Conservation (phyloP, 495 filamentous ascomycete species). For the Neurospora sp. region DNA sequence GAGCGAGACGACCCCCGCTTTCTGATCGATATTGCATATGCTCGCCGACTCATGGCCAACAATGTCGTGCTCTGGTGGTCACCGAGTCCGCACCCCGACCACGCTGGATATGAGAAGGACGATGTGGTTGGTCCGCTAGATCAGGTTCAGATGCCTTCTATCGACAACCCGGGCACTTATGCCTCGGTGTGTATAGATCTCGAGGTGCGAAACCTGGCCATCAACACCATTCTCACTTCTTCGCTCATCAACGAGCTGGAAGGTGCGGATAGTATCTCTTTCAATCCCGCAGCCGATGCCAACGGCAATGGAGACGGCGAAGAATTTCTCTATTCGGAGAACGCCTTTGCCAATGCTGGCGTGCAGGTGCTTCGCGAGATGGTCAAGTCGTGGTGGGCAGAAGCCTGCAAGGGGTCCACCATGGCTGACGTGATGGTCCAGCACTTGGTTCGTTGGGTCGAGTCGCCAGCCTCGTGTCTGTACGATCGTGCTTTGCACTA, state of each 20-base stretch:
- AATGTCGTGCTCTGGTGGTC: conserved; percentile 99
- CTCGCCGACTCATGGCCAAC: conserved; percentile 77
- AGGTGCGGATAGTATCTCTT: conserved; percentile 66
- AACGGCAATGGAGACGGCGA: conserved; percentile 30
- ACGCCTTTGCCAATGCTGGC: conserved; percentile 84
- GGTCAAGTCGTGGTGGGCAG: conserved; percentile 97
- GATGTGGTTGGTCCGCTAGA: conserved; percentile 78
- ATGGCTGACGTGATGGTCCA: conserved; percentile 99
- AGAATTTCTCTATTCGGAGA: conserved; percentile 75
- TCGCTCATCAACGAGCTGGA: conserved; percentile 97
- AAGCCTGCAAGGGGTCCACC: conserved; percentile 78
- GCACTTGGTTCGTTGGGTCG: conserved; percentile 94
- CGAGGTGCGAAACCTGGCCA: conserved; percentile 85
- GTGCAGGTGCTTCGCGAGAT: conserved; percentile 87
- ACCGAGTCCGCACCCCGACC: conserved; percentile 70
- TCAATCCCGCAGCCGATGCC: conserved; percentile 67
- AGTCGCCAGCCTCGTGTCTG: conserved; percentile 80
- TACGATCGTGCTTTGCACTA: conserved; percentile 95
- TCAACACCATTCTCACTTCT: conserved; percentile 95
- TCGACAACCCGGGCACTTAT: conserved; percentile 88
- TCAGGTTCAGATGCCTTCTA: conserved; percentile 83
- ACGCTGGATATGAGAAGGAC: conserved; percentile 93
- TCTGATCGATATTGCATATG: conserved; percentile 92
- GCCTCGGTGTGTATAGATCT: conserved; percentile 95
- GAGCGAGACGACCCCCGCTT: conserved; percentile 90